Evolutionary conservation across 106 monocot species (phyloP).

Genomic region (Dioscorea zingiberensis): DNA sequence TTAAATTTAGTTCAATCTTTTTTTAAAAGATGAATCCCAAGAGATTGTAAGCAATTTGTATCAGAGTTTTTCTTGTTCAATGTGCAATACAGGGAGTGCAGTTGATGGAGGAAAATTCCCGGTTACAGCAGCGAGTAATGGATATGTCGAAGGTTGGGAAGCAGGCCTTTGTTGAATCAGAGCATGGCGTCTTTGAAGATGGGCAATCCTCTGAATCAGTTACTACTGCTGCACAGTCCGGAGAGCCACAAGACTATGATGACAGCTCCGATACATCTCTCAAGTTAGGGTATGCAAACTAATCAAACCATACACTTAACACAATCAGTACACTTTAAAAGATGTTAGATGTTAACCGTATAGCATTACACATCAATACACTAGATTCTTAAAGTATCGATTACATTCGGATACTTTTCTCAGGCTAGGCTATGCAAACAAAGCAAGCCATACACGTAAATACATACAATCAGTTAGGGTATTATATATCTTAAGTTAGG

Average conservation of each 20-base stretch:
- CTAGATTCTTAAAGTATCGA: too few relatives aligned
- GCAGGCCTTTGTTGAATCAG: conserved; percentile 23
- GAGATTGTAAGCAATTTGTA: too few relatives aligned
- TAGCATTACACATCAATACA: too few relatives aligned
- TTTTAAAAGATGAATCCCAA: not conserved
- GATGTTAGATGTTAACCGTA: too few relatives aligned
- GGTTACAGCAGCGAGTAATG: conserved; percentile 45
- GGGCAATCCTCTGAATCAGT: conserved; percentile 61
- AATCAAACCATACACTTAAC: too few relatives aligned
- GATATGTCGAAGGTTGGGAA: conserved; percentile 30
- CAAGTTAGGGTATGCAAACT: conserved; percentile 35
- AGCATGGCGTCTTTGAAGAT: conserved; percentile 36
- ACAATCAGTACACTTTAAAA: too few relatives aligned
- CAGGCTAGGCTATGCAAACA: too few relatives aligned
- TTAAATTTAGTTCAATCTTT: not conserved
- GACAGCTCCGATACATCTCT: conserved; percentile 59
- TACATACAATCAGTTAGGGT: too few relatives aligned
- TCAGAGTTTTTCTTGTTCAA: not conserved
- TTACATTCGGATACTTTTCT: too few relatives aligned
- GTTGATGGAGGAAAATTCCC: conserved; percentile 58
- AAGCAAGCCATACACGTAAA: too few relatives aligned
- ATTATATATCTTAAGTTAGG: too few relatives aligned
- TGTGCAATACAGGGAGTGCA: conserved; percentile 28
- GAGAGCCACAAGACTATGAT: conserved; percentile 32
- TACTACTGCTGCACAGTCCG: not conserved